phyloP scores from a whole-genome alignment of 805 yeast genomes.

The Allodekkera sacchari region DNA sequence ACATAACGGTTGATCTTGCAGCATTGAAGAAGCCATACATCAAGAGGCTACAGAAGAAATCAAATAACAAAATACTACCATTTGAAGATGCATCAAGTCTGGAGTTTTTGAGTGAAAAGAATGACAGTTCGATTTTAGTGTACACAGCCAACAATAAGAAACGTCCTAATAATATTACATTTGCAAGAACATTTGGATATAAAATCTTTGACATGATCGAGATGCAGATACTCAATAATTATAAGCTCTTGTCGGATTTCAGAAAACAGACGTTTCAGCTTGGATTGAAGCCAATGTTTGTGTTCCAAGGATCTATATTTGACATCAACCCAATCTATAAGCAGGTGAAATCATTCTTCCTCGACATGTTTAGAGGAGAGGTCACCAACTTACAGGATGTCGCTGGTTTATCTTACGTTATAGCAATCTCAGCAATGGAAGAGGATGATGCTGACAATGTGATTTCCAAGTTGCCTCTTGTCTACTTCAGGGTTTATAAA shows the following conservation, averaged over 20 bases:
- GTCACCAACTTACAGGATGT: conserved; percentile 79
- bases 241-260: conserved; percentile 73
- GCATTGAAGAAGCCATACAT: conserved; percentile 87
- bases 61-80: conserved; percentile 84
- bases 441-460: conserved; percentile 59
- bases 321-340: conserved; percentile 81
- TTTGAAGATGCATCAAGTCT: conserved; percentile 81
- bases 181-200: conserved; percentile 82
- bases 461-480: conserved; percentile 53
- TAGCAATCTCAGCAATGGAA: conserved; percentile 68
- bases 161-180: conserved; percentile 85
- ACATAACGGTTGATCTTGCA: conserved; percentile 80
- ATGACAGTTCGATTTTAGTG: conserved; percentile 81
- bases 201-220: conserved; percentile 93
- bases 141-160: conserved; percentile 77
- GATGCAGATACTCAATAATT: conserved; percentile 59
- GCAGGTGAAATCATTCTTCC: conserved; percentile 79
- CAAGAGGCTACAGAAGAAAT: conserved; percentile 79
- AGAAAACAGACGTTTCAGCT: conserved; percentile 70
- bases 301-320: conserved; percentile 86
- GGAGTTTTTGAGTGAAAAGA: conserved; percentile 92
- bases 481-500: conserved; percentile 86
- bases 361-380: conserved; percentile 88
- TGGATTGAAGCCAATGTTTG: conserved; percentile 91
- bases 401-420: conserved; percentile 88